These are phyloP conservation scores for Chlamydomonas schloesseri DNA, from an alignment of 139 green algal species.

Conservation along the genomic window DNA sequence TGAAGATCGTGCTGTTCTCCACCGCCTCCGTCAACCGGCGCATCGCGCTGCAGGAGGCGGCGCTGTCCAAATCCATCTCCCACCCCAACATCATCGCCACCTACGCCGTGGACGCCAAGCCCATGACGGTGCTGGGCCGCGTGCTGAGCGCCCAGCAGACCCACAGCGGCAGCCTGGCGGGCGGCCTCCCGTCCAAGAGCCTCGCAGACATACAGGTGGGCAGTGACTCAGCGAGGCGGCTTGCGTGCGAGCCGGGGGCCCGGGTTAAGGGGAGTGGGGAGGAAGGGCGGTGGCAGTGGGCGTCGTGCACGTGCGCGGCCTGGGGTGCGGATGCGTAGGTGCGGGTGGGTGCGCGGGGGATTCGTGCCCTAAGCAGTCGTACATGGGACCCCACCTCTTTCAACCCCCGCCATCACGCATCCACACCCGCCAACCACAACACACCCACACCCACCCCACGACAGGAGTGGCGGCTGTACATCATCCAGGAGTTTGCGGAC, in stretches of 20 bases:
- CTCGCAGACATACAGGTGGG: constrained; percentile 43
- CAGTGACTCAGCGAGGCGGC: too few species aligned
- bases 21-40: constrained; percentile 33
- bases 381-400: too few species aligned
- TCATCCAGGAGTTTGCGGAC: constrained; percentile 58
- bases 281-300: too few species aligned
- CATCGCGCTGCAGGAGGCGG: constrained; percentile 42
- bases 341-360: too few species aligned
- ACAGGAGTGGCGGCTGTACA: constrained; percentile 49
- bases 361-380: too few species aligned
- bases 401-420: too few species aligned
- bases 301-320: too few species aligned
- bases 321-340: too few species aligned
- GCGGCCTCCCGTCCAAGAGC: not conserved
- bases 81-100: constrained; percentile 42
- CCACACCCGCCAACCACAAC: too few species aligned
- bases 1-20: constrained; percentile 49
- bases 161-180: not conserved
- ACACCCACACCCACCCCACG: too few species aligned
- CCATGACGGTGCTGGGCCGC: constrained; percentile 24
- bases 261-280: too few species aligned
- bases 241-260: too few species aligned
- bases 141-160: not conserved
- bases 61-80: constrained; percentile 42
- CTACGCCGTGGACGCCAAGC: constrained; percentile 43